Base-by-base conservation (phyloP, 2,329 filamentous ascomycete species). In the Parafenestella ontariensis region DNA sequence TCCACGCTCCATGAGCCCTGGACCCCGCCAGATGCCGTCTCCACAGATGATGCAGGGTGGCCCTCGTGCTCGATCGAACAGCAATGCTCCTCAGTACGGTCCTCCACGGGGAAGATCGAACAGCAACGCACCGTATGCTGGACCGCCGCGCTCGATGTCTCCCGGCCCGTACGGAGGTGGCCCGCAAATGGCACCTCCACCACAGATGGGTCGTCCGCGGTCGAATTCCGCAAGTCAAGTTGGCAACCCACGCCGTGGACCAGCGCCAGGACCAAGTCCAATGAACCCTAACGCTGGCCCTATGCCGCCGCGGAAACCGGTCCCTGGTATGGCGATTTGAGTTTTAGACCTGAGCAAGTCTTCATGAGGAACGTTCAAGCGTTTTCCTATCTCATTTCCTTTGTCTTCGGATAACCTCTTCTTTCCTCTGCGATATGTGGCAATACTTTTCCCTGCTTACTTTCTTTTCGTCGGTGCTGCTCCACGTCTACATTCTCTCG, bases 271-370 rank as follows among this genome's bases (percentile, higher is more conserved):
- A 7, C 72, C 69, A 3, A 77, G 74, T 46, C 74, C 72, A 29
- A 73, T 77, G 72, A 76, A 73, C 37, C 71, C 73, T 28, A 68
- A 65, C 21, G 55, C 49, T 15, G 47, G 54, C 39, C 58, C 64
- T 20, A 62, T 78, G 43, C 78, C 78, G 7, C 59, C 65, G 28
- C 72, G 79, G 62, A 82, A 82, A 69, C 79, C 79, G 23, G 75
- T 82, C 20, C 79, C 79, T 20, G 80, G 80, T 37, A 75, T 77
- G 70, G 79, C 79, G 20, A 62, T 80, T 54, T 81, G 54, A 66
- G 29, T 13, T 20, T 26, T n/a, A n/a, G 18, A 33, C 46, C 47
- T 47, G 40, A 37, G 20, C 18, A 50, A 54, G 52, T 57, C 52
- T 69, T n/a, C 49, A 70, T 68, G 67, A 70, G 66, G 59, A 62